These are phyloP conservation scores for Mycogone perniciosa DNA, from an alignment of 2,329 filamentous ascomycete species.

Conservation along the genomic window DNA sequence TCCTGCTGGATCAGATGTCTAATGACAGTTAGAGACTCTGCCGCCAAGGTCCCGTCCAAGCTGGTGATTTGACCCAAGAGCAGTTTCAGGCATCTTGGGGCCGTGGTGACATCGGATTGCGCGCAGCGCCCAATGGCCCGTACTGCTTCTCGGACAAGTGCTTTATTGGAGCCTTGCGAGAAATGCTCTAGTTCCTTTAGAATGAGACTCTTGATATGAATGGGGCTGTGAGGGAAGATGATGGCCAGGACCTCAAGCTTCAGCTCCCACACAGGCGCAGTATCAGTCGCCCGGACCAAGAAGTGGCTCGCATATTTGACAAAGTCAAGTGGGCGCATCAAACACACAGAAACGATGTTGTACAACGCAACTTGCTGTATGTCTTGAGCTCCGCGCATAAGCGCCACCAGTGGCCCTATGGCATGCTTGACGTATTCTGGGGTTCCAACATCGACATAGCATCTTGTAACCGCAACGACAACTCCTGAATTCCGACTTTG, in stretches of 20 bases:
- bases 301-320: conserved; percentile 87
- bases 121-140: conserved; percentile 91
- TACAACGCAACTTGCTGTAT: conserved; percentile 86
- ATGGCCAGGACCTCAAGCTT: conserved; percentile 89
- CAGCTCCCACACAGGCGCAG: conserved; percentile 76
- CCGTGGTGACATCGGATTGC: conserved; percentile 64
- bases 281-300: conserved; percentile 72
- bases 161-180: conserved; percentile 64
- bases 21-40: conserved; percentile 90
- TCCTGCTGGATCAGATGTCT: conserved; percentile 92
- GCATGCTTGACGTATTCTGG: conserved; percentile 66
- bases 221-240: conserved; percentile 76
- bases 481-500: conserved; percentile 92
- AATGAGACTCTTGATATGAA: conserved; percentile 75
- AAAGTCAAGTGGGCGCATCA: conserved; percentile 71
- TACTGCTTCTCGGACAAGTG: conserved; percentile 81
- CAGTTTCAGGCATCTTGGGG: conserved; percentile 72
- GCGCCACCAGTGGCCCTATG: conserved; percentile 77
- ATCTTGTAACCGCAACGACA: conserved; percentile 77
- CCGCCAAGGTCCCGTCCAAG: conserved; percentile 78
- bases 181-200: conserved; percentile 94
- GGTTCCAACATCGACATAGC: conserved; percentile 79
- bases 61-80: conserved; percentile 84
- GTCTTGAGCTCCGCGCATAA: conserved; percentile 78
- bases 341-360: conserved; percentile 90